Base-by-base conservation (phyloP, 2,329 filamentous ascomycete genomes). In the Pseudophaeomoniella oleicola region DNA sequence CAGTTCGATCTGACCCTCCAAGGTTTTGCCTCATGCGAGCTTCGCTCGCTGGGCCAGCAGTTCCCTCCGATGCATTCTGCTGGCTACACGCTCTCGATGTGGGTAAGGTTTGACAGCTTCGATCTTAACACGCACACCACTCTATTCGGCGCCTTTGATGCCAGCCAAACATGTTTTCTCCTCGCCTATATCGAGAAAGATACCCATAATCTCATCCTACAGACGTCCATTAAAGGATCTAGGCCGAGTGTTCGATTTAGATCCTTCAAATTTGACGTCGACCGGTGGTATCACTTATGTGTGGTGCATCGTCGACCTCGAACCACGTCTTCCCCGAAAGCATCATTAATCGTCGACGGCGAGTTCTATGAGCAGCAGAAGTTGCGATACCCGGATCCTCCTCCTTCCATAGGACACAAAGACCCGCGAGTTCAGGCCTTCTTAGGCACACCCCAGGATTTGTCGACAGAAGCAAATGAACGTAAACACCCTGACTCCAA, bases 201-300 rank as follows among this genome's bases (percentile, higher is more conserved):
- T 54, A 93, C 85, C 2, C 82, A 74, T 42, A 90, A 94, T 58
- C 81, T 98, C 46, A 98, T 98, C 46, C 65, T 98, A 4, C 90
- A 98, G 59, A 96, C 92, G 5, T 94, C 90, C 13, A 81, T 96
- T 42, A 83, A 77, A 36, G 86, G 86, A 5, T 69, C 76, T 36
- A 75, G 81, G 40, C 88, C 90, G 2, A 96, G 88, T 56, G 83
- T 98, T 33, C 76, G 90, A 38, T 98, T 98, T 67, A 93, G 90
- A 55, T 81, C 81, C 2, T 73, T 78, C 9, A 64, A 69, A 1
- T 96, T 98, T 51, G 66, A 77, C 47, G 70, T 81, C 43, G 72
- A 76, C 37, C 70, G 66, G 47, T 98, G 90, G 90, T 98, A 98
- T 56, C 90, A 98, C 56, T 74, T 98, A 48, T 84, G 80, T 31